Percentiles rank a stretch among this genome's conserved stretches.
These are phyloP conservation scores for Cryomyces minteri DNA, from an alignment of 495 filamentous ascomycete species.

Conservation along the genomic window DNA sequence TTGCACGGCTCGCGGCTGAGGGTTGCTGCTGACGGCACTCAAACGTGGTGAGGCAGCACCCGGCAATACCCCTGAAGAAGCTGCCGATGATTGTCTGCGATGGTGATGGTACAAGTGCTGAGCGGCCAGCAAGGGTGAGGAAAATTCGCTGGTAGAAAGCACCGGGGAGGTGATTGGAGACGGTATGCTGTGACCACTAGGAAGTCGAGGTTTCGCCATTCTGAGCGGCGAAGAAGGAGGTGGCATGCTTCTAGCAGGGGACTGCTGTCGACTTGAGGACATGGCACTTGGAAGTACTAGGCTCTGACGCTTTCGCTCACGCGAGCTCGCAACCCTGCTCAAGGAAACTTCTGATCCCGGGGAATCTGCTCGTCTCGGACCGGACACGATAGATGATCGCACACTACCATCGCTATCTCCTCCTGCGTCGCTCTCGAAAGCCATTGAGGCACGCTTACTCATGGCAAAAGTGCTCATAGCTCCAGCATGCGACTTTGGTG, in stretches of 20 bases:
- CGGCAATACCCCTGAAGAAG: constrained; percentile 41
- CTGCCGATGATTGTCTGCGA: constrained; percentile 80
- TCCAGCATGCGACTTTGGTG: constrained; percentile 71
- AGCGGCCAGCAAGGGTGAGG: constrained; percentile 39
- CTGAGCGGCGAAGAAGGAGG: constrained; percentile 77
- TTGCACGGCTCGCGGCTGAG: constrained; percentile 65
- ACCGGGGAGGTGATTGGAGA: constrained; percentile 85
- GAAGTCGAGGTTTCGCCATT: constrained; percentile 67
- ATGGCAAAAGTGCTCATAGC: constrained; percentile 41
- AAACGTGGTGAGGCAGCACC: constrained; percentile 70
- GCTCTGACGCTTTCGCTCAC: constrained; percentile 68
- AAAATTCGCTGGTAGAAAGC: constrained; percentile 61
- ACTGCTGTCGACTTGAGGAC: constrained; percentile 69
- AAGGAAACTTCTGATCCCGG: constrained; percentile 74
- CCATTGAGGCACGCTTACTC: constrained; percentile 50
- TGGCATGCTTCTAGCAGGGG: constrained; percentile 46
- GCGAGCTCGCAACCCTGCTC: constrained; percentile 44
- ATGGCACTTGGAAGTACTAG: constrained; percentile 54
- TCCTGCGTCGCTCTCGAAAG: constrained; percentile 59
- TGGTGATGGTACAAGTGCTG: constrained; percentile 50
- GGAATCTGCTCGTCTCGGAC: constrained; percentile 61
- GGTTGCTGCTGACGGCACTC: constrained; percentile 41
- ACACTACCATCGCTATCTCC: constrained; percentile 77
- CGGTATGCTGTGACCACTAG: constrained; percentile 43
- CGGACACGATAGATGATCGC: constrained; percentile 51